phyloP scores from a whole-genome alignment of 768 basidiomycete species.

The Trametes elegans region DNA sequence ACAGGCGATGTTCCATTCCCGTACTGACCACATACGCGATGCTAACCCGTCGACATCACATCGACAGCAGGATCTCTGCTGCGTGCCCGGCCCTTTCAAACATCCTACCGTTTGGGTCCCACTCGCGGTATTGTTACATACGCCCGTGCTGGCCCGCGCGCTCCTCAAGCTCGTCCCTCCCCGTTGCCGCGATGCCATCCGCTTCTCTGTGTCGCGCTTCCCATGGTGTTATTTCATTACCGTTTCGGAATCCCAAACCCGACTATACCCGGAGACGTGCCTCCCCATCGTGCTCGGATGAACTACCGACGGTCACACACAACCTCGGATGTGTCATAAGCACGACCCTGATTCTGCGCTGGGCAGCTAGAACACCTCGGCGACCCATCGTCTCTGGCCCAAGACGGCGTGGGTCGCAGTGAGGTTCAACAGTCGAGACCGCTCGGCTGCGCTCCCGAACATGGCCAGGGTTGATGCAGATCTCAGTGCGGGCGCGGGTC shows the following conservation, averaged over 20 bases:
- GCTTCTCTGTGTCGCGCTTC: not conserved
- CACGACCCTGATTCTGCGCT: not conserved
- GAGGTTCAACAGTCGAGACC: not conserved
- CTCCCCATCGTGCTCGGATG: constrained; percentile 2
- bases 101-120: not conserved
- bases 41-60: not conserved
- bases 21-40: not conserved
- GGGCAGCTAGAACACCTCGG: too few species aligned
- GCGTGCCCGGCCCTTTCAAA: not conserved
- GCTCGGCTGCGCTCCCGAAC: not conserved
- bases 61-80: not conserved
- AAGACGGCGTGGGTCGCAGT: too few species aligned
- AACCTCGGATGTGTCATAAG: not conserved
- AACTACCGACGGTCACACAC: not conserved
- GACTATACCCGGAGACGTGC: not conserved
- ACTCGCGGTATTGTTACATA: constrained; percentile 2
- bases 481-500: not conserved
- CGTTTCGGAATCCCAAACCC: constrained; percentile 1
- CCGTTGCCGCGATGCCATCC: not conserved
- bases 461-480: constrained; percentile 1
- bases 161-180: not conserved
- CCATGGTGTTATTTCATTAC: constrained; percentile 11
- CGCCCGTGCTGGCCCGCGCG: not conserved
- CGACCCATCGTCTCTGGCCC: too few species aligned
- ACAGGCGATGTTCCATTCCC: not conserved